These are phyloP conservation scores for Nyctanthes arbortristis DNA, from an alignment of 257 asterid species.

Conservation along the genomic window DNA sequence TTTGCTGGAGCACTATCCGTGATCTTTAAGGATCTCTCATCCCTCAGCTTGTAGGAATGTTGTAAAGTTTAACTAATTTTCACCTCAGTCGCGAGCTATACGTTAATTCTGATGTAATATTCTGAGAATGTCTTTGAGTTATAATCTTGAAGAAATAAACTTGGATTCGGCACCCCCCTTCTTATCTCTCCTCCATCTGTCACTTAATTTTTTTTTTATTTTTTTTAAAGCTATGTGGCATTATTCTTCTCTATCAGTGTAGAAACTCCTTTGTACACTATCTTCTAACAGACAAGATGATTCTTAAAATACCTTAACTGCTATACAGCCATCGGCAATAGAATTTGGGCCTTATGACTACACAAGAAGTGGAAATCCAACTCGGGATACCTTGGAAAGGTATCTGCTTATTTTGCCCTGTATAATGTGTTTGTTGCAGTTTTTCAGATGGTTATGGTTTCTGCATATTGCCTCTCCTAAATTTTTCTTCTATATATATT, in stretches of 20 bases:
- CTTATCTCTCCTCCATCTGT: no score
- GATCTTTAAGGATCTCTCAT: background rate
- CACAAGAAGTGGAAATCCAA: slow-evolving; percentile 98
- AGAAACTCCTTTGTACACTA: background rate
- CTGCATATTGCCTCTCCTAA: slow-evolving; percentile 1
- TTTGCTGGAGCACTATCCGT: background rate
- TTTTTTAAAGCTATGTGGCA: background rate
- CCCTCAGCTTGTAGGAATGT: background rate
- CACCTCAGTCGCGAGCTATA: no score
- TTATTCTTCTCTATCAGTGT: background rate
- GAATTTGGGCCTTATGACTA: slow-evolving; percentile 82
- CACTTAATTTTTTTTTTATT: background rate
- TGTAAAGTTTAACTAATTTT: background rate
- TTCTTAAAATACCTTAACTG: background rate
- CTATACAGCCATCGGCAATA: slow-evolving; percentile 84
- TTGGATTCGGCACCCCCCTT: no score
- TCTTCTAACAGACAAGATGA: background rate
- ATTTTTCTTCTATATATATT: slow-evolving; percentile 21
- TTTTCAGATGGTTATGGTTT: background rate
- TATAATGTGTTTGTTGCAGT: slow-evolving; percentile 16
- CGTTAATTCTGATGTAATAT: background rate
- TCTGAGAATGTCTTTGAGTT: background rate
- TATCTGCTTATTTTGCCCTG: slow-evolving; percentile 27
- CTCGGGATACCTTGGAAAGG: slow-evolving; percentile 90
- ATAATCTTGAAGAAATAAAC: background rate